These are phyloP conservation scores for Choricystis sp. DNA, from an alignment of 139 green algal species.

Conservation along the genomic window DNA sequence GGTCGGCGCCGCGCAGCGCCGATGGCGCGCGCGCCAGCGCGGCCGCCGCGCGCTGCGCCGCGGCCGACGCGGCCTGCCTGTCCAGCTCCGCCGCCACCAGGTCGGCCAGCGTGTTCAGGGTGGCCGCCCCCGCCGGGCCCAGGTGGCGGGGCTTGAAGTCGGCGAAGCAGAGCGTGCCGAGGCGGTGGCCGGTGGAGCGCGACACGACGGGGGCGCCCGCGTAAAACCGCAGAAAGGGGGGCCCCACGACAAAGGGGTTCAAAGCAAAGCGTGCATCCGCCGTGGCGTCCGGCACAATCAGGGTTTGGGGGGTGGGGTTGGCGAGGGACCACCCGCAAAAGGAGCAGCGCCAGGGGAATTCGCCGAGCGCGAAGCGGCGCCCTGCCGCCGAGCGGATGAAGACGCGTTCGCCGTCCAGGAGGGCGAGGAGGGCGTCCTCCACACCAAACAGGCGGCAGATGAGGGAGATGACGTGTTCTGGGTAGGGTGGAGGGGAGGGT, in stretches of 20 bases:
- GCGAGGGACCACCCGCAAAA: not conserved
- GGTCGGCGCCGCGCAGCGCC: no score
- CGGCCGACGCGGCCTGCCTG: not conserved
- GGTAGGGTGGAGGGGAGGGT: no score
- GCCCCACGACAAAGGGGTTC: conserved; percentile 3
- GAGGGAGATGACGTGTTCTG: not conserved
- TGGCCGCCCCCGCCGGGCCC: not conserved
- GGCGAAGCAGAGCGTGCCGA: conserved; percentile 1
- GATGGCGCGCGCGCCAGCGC: not conserved
- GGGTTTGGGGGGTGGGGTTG: not conserved
- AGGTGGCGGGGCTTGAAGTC: conserved; percentile 1
- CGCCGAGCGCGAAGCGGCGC: not conserved
- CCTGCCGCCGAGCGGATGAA: not conserved
- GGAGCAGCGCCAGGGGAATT: not conserved
- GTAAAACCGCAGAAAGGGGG: conserved; percentile 2
- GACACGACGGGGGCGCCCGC: conserved; percentile 1
- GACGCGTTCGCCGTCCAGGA: not conserved
- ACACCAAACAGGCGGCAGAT: not conserved
- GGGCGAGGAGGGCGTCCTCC: not conserved
- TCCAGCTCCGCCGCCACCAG: not conserved
- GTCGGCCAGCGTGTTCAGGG: not conserved
- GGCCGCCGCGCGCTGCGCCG: no score
- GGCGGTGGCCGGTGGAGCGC: not conserved
- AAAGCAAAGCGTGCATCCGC: not conserved
- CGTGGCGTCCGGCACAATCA: not conserved